These are phyloP conservation scores for Pseudopediastrum boryanum DNA, from an alignment of 139 green algal species.

Conservation along the genomic window DNA sequence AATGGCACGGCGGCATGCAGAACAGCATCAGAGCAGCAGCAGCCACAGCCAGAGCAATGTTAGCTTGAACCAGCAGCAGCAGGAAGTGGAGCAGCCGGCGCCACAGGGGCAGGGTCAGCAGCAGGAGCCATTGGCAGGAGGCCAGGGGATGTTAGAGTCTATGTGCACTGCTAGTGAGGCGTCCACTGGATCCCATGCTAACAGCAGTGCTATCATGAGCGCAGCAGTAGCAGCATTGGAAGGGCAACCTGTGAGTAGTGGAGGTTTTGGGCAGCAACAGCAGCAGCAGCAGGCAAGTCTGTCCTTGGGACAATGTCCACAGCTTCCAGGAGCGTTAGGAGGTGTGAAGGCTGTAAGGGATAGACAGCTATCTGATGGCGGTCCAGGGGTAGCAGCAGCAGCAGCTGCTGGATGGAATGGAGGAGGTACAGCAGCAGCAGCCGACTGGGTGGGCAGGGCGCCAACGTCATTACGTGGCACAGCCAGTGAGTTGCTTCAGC, in stretches of 20 bases:
- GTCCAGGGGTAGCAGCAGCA: conserved; percentile 2
- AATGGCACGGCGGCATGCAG: too few species aligned
- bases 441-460: not conserved
- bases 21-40: too few species aligned
- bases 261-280: not conserved
- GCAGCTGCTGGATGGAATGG: conserved; percentile 5
- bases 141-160: too few species aligned
- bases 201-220: conserved; percentile 7
- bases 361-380: not conserved
- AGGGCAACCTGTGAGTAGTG: not conserved
- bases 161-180: conserved; percentile 1
- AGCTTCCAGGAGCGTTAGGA: too few species aligned
- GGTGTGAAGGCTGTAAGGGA: not conserved
- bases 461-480: not conserved
- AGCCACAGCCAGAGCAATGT: not conserved
- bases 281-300: not conserved
- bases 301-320: not conserved
- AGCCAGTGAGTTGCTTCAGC: not conserved
- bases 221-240: conserved; percentile 4
- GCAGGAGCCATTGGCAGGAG: not conserved
- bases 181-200: conserved; percentile 7
- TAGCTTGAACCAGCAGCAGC: conserved; percentile 2
- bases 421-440: conserved; percentile 23
- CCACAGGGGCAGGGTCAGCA: conserved; percentile 43
- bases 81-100: conserved; percentile 25